Evolutionary conservation across 2,329 filamentous ascomycete genomes (phyloP).

Genomic region (Claviceps pazoutovae): DNA sequence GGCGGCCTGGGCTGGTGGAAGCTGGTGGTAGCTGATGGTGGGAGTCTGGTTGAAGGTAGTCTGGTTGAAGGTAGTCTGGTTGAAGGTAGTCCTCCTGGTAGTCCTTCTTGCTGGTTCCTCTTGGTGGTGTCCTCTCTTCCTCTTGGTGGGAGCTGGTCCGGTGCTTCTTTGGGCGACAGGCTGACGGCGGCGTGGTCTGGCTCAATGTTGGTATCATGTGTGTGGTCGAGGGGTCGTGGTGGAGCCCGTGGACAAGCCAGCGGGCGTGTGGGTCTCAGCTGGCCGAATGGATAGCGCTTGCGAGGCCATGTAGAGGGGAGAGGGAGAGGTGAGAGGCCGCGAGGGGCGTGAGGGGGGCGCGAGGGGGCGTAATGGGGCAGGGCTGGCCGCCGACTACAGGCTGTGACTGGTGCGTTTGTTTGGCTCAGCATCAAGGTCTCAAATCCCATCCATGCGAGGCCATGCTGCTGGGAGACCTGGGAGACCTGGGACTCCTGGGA

Average conservation of each 20-base stretch:
- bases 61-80: background rate
- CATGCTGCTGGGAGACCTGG: background rate
- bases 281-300: background rate
- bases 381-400: background rate
- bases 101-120: no score
- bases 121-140: background rate
- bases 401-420: background rate
- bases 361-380: no score
- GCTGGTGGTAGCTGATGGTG: background rate
- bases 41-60: background rate
- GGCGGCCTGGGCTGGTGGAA: background rate
- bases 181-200: background rate
- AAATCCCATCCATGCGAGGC: background rate
- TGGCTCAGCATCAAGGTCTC: background rate
- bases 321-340: no score
- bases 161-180: background rate
- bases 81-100: no score
- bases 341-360: no score
- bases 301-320: no score
- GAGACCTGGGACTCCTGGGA: background rate
- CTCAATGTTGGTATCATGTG: background rate
- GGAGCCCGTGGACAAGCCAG: constrained; percentile 4
- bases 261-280: constrained; percentile 1
- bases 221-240: constrained; percentile 3
- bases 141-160: background rate